Conservation (phyloP, 345 rosid species). For the Eucalyptus regnans region DNA sequence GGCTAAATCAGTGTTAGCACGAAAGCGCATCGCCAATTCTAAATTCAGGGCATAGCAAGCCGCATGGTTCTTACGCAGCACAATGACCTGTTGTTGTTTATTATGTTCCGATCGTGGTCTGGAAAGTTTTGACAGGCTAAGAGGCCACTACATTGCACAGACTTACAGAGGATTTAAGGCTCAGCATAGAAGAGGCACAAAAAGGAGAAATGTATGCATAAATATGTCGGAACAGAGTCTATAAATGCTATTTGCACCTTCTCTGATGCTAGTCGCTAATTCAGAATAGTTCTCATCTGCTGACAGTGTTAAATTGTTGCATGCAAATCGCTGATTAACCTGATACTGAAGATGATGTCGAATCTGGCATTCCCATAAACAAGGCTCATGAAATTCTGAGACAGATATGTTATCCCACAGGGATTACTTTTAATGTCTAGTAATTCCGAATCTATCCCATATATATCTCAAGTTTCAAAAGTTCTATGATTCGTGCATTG, state of each 20-base stretch:
- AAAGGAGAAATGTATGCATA: not conserved
- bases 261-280: not conserved
- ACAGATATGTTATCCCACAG: not conserved
- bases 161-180: not conserved
- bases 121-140: not conserved
- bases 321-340: slow-evolving; percentile 24
- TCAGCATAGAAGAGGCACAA: not conserved
- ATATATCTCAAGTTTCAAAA: not conserved
- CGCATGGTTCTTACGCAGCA: not conserved
- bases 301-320: not conserved
- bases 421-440: not conserved
- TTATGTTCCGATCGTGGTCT: not conserved
- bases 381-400: not conserved
- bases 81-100: not conserved
- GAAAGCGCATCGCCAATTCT: slow-evolving; percentile 5
- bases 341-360: not conserved
- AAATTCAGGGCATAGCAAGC: not conserved
- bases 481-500: not conserved
- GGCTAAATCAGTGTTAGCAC: slow-evolving; percentile 15
- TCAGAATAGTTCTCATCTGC: not conserved
- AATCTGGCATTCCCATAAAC: not conserved
- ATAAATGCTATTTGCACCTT: not conserved
- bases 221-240: not conserved
- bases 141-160: not conserved
- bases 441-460: not conserved